These are phyloP conservation scores for Ulota crispa DNA, from an alignment of 225 moss, liverwort and hornwort species.

Conservation along the genomic window DNA sequence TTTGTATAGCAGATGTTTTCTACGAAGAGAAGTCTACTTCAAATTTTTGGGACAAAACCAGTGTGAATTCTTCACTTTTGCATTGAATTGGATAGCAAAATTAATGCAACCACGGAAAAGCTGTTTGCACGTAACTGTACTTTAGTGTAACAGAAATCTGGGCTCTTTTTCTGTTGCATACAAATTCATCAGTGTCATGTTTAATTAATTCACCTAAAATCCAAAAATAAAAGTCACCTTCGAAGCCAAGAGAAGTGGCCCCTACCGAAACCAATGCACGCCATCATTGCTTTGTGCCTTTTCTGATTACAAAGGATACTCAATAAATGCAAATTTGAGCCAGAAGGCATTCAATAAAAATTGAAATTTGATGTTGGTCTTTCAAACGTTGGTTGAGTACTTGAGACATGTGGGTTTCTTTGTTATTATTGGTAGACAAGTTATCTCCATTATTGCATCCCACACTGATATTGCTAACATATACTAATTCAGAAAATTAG, in stretches of 20 bases:
- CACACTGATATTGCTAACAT: no score
- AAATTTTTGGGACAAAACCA: background rate
- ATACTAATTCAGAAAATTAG: no score
- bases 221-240: no score
- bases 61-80: background rate
- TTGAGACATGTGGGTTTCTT: no score
- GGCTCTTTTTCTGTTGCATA: background rate
- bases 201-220: no score
- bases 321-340: background rate
- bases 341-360: no score
- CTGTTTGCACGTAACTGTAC: background rate
- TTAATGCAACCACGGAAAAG: background rate
- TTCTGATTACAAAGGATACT: background rate
- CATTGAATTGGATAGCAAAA: background rate
- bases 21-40: conserved; percentile 4
- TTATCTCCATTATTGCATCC: no score
- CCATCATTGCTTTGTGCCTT: background rate
- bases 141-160: background rate
- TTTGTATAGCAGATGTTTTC: conserved; percentile 3
- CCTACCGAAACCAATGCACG: background rate
- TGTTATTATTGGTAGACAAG: no score
- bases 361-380: no score
- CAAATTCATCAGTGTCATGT: background rate
- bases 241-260: no score
- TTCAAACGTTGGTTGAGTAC: no score